Evolutionary conservation across 306 rosid genomes (phyloP).

Genomic region (Prunus fruticosa): DNA sequence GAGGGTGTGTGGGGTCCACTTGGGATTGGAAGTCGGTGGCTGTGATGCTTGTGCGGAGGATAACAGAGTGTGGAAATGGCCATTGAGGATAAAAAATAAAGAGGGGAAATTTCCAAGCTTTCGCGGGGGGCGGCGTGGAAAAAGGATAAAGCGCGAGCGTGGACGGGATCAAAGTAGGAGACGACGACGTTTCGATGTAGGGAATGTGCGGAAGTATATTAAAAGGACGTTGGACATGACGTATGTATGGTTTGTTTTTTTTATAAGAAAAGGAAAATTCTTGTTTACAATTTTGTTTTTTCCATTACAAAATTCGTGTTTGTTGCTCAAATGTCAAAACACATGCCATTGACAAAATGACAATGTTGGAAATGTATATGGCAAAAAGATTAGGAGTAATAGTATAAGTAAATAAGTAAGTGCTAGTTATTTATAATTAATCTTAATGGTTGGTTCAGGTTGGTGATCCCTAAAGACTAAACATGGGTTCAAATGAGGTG

Average conservation of each 20-base stretch:
- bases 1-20: slow-evolving; percentile 19
- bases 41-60: slow-evolving; percentile 9
- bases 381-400: not conserved
- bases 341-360: no score
- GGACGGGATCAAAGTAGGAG: slow-evolving; percentile 2
- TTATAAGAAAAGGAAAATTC: not conserved
- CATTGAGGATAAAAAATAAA: not conserved
- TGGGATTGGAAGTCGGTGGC: slow-evolving; percentile 21
- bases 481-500: not conserved
- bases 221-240: not conserved
- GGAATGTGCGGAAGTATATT: not conserved
- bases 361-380: no score
- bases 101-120: not conserved
- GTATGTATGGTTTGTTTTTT: not conserved
- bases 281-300: no score
- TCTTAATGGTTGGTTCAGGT: not conserved
- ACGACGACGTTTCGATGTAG: not conserved
- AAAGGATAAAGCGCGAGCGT: not conserved
- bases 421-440: not conserved
- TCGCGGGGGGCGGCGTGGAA: slow-evolving; percentile 55
- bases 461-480: not conserved
- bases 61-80: not conserved
- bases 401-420: not conserved
- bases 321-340: not conserved
- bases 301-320: not conserved